Evolutionary conservation across 768 basidiomycete genomes (phyloP), one percentile per base, ranked within the genome.

Genomic region (Podaxis sp.): DNA sequence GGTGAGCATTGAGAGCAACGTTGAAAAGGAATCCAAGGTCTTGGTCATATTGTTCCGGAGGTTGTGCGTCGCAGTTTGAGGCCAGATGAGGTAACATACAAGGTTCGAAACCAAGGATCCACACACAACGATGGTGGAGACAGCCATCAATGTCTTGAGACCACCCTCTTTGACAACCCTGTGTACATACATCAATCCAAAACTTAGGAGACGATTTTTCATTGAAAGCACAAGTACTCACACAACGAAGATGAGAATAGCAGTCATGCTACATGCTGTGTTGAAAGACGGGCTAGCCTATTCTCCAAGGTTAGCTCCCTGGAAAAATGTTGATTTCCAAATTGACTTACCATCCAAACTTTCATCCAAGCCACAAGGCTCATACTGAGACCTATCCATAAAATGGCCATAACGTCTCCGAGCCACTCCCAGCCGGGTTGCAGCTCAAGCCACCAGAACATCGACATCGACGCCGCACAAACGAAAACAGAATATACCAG

Each of bases 121-220:
- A 57, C 88, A 79, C 35, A 88, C 61, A 25, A 95, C 87, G 73
- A 95, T 90, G 62, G 88, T 81, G 1, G 88, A 78, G 1, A 94
- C 87, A 66, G 88, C 85, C 38, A 90, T 72, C 5, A 97, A 82
- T 0, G 85, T 90, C 28, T 83, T 74, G 44, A 89, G 67, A n/a
- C 88, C 91, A 18, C 95, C 95, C 76, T 96, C 95, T 69, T 91
- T 94, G 62, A 96, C 87, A 40, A 96, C 76, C 0, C 90, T 93
- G 46, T n/a, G 32, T 1, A 50, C 40, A 46, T 16, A 28, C 42
- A 40, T 42, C 28, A 27, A 55, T 42, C 62, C 64, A 59, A 65
- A 37, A 13, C 21, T 28, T 23, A 21, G 18, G 42, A 3, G 5
- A 9, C 51, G 36, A 6, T 27, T 27, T 21, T 16, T 44, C 27